Evolutionary conservation across 2,329 filamentous ascomycete genomes (phyloP), one percentile per base, ranked within the genome.

Genomic region (Talaromyces sp.): DNA sequence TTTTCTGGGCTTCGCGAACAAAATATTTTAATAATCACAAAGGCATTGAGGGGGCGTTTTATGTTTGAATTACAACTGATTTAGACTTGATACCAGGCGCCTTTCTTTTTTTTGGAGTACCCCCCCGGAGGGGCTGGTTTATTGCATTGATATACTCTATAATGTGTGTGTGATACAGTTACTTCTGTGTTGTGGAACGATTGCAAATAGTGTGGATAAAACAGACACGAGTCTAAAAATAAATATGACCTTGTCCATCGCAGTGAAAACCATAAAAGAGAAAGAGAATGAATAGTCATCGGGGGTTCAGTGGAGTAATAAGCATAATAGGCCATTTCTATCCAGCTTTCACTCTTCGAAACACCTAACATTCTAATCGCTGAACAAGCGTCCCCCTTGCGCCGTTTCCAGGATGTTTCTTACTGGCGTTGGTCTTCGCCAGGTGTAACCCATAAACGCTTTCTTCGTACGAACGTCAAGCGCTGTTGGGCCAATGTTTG

Each of bases 391-490:
- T 49, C 72, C 69, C 15, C 74, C 73, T 61, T 72, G 67, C 49
- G 76, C 72, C 28, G 65, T 65, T n/a, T 70, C 68, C 17, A 78
- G 64, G 2, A 71, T 73, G 62, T 74, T 63, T 33, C 68, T 65
- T 55, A 75, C 68, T 3, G 72, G 70, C 58, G 73, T 77, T 3
- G 77, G 77, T 51, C 76, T 75, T 39, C 87, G 84, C 81, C 95
- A 98, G 1, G 90, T 91, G 72, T 99, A 99, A 0, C 93, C 93
- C 64, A 96, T 76, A 74, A 98, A 98, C 0, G 92, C 92, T 28
- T 85, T 89, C 72, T 84, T 84, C 76, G 93, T 96, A 62, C 95
- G 85, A 65, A 95, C 83, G 66, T 91, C 87, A 74, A 98, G 79
- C n/a, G 89, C 92, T 17, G 82, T 80, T 47, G 81, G 82, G 47